Conservation (phyloP, 495 filamentous ascomycete species). For the Penicillium ochrochloron region DNA sequence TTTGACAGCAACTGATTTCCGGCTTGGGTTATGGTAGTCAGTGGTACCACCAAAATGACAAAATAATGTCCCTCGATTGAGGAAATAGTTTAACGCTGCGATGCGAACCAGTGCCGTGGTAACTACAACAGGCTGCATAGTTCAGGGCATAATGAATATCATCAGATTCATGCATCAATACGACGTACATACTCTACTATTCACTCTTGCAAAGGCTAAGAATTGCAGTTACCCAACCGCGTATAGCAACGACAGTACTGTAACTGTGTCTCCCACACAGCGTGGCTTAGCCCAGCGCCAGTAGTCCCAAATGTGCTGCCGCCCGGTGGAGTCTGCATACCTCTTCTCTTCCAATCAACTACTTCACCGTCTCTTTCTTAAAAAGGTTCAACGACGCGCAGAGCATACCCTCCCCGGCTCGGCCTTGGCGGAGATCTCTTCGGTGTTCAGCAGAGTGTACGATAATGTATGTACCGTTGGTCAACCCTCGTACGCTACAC, state of each 20-base stretch:
- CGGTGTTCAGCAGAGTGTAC: background rate
- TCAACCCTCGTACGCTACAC: background rate
- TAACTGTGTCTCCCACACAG: background rate
- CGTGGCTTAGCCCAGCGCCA: conserved; percentile 2
- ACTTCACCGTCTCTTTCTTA: background rate
- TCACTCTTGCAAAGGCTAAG: background rate
- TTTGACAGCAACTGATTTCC: background rate
- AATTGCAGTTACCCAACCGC: background rate
- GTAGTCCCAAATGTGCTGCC: background rate
- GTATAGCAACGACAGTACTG: background rate
- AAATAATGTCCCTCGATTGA: background rate
- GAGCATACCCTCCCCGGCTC: conserved; percentile 10
- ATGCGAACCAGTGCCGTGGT: background rate
- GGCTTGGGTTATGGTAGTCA: background rate
- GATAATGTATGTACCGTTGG: background rate
- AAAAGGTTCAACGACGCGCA: conserved; percentile 15
- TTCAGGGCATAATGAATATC: background rate
- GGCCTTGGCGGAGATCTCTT: conserved; percentile 3
- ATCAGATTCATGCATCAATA: background rate
- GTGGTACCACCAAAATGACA: background rate
- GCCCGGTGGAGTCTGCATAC: conserved; percentile 8
- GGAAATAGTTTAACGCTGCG: background rate
- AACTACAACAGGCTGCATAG: background rate
- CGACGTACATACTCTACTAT: background rate
- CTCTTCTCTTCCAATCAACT: background rate